A percentile compares a stretch with the other conserved stretches of the same genome.
Evolutionary conservation across 305 asterid species (phyloP).

Genomic region (Lippia alba): DNA sequence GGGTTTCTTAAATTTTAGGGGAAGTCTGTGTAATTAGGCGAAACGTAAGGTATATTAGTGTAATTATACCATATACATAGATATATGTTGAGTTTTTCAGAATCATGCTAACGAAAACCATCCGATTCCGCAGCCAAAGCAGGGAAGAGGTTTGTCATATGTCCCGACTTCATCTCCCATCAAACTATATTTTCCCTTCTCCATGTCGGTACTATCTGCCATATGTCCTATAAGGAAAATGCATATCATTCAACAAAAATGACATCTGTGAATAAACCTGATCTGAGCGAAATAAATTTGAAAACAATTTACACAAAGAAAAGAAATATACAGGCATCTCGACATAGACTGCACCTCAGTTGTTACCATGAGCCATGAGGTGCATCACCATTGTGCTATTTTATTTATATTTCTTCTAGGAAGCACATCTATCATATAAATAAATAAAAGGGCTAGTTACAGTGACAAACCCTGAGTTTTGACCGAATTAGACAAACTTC

Average conservation of each 20-base stretch:
- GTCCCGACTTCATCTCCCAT: conserved; percentile 58
- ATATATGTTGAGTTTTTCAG: too few species aligned
- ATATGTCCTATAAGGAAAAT: conserved; percentile 40
- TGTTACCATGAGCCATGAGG: background rate
- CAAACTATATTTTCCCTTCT: conserved; percentile 49
- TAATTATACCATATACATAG: too few species aligned
- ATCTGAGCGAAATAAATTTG: background rate
- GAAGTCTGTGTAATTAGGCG: background rate
- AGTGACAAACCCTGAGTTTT: too few species aligned
- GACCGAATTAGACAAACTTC: too few species aligned
- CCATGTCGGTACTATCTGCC: conserved; percentile 44
- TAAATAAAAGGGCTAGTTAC: too few species aligned
- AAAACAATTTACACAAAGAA: background rate
- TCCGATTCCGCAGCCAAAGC: conserved; percentile 80
- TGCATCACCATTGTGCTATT: background rate
- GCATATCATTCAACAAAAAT: background rate
- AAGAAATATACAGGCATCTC: background rate
- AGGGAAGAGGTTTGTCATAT: conserved; percentile 74
- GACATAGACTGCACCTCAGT: background rate
- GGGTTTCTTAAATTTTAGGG: background rate
- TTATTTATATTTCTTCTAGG: background rate
- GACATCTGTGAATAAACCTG: background rate
- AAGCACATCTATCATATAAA: background rate
- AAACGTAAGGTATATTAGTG: too few species aligned
- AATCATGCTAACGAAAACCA: conserved; percentile 69